Percentiles rank a stretch among this genome's conserved stretches.
Conservation (phyloP, 805 yeast genomes). For the Lipomyces japonicus region DNA sequence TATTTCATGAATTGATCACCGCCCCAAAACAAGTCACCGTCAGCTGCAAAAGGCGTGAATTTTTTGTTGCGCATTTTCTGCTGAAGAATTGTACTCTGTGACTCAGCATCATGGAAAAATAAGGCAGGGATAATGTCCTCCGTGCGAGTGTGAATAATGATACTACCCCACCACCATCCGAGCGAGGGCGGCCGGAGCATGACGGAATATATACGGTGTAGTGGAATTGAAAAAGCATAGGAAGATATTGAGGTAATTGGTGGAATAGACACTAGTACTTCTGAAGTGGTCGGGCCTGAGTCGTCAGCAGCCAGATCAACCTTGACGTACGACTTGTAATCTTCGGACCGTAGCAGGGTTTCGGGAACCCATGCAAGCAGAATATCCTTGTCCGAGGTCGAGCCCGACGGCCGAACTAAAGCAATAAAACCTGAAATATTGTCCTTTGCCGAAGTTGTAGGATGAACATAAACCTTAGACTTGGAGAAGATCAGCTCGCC, state of each 20-base stretch:
- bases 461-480: constrained; percentile 71
- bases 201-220: constrained; percentile 65
- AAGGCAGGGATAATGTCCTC: constrained; percentile 71
- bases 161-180: constrained; percentile 91
- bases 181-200: constrained; percentile 79
- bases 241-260: constrained; percentile 50
- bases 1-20: constrained; percentile 69
- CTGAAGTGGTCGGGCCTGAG: constrained; percentile 25
- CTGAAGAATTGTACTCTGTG: constrained; percentile 65
- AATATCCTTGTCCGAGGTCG: constrained; percentile 49
- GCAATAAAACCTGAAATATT: constrained; percentile 76
- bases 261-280: constrained; percentile 50
- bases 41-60: constrained; percentile 68
- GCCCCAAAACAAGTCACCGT: constrained; percentile 73
- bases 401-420: constrained; percentile 52
- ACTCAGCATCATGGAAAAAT: constrained; percentile 89
- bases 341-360: constrained; percentile 44
- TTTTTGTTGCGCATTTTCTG: constrained; percentile 56
- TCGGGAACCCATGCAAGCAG: constrained; percentile 66
- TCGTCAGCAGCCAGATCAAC: constrained; percentile 47
- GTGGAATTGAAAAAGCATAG: constrained; percentile 64
- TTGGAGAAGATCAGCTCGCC: constrained; percentile 40
- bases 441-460: constrained; percentile 66
- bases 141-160: constrained; percentile 62
- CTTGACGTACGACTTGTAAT: constrained; percentile 45